A percentile compares a stretch with the other conserved stretches of the same genome.
Conservation (phyloP, 2,329 filamentous ascomycete genomes). For the Penicillium paneum region DNA sequence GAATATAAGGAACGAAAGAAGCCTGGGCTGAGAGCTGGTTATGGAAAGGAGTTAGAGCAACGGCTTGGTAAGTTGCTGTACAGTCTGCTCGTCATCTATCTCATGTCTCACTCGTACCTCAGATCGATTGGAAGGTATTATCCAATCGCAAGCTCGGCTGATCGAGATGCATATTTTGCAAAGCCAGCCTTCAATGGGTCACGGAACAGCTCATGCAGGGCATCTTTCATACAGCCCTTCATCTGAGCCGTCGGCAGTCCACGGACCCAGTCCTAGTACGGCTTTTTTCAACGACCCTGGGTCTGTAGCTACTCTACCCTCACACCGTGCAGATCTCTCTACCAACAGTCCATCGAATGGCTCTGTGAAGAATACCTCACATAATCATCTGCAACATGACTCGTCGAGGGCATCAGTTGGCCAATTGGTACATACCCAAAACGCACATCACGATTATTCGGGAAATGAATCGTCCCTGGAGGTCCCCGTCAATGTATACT, state of each 20-base stretch:
- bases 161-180: slow-evolving; percentile 56
- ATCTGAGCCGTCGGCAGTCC: slow-evolving; percentile 50
- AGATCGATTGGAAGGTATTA: slow-evolving; percentile 65
- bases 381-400: slow-evolving; percentile 22
- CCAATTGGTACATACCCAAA: slow-evolving; percentile 25
- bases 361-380: slow-evolving; percentile 28
- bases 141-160: slow-evolving; percentile 64
- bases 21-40: slow-evolving; percentile 62
- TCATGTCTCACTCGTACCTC: slow-evolving; percentile 1
- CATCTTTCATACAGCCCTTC: slow-evolving; percentile 45
- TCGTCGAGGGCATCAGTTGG: slow-evolving; percentile 18
- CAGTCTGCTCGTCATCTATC: not conserved
- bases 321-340: slow-evolving; percentile 47
- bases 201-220: slow-evolving; percentile 27
- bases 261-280: slow-evolving; percentile 56
- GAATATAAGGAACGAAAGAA: slow-evolving; percentile 70
- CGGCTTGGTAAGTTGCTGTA: slow-evolving; percentile 49
- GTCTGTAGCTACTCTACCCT: slow-evolving; percentile 44
- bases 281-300: slow-evolving; percentile 60
- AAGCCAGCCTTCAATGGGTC: slow-evolving; percentile 29
- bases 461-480: slow-evolving; percentile 52
- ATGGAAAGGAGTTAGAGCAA: slow-evolving; percentile 70
- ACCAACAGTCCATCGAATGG: slow-evolving; percentile 37
- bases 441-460: slow-evolving; percentile 39
- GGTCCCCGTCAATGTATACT: slow-evolving; percentile 57